phyloP scores from a whole-genome alignment of 1,284 basidiomycete genomes.

The Apiotrichum montevideense region DNA sequence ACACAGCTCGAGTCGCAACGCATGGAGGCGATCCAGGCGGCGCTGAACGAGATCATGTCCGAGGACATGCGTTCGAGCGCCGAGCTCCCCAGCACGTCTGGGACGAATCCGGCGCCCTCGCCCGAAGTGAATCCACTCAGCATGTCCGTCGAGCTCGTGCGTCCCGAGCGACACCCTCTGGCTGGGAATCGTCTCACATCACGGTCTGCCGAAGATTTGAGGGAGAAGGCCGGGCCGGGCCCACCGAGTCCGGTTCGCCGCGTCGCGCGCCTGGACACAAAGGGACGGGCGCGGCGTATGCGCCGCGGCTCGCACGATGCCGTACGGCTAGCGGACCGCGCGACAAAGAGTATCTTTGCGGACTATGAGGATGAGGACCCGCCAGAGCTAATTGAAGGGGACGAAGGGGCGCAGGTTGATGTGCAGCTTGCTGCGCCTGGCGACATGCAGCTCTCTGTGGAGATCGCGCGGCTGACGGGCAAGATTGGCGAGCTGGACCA shows the following conservation, averaged over 20 bases:
- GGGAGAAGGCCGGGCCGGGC: not conserved
- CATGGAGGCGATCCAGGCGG: constrained; percentile 90
- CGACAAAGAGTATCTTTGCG: constrained; percentile 36
- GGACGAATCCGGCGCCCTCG: not conserved
- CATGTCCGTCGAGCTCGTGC: constrained; percentile 4
- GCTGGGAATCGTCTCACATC: constrained; percentile 22
- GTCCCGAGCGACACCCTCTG: not conserved
- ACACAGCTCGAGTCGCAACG: constrained; percentile 50
- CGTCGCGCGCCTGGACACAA: not conserved
- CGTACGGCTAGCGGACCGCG: not conserved
- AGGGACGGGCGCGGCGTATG: constrained; percentile 1
- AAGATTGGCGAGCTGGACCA: constrained; percentile 69
- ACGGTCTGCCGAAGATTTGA: constrained; percentile 34
- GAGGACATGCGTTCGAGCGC: constrained; percentile 54
- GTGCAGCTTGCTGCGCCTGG: constrained; percentile 73
- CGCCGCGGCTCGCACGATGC: not conserved
- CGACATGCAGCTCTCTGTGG: constrained; percentile 74
- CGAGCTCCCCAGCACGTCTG: not conserved
- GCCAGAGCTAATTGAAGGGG: constrained; percentile 15
- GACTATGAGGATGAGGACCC: constrained; percentile 25
- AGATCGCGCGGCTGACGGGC: constrained; percentile 67
- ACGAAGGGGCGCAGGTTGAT: constrained; percentile 46
- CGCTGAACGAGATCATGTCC: constrained; percentile 87
- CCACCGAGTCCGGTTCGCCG: constrained; percentile 4
- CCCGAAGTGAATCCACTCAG: constrained; percentile 3